Evolutionary conservation across 2,329 filamentous ascomycete genomes (phyloP), one percentile per base, ranked within the genome.

Genomic region (Aureobasidium sp.): DNA sequence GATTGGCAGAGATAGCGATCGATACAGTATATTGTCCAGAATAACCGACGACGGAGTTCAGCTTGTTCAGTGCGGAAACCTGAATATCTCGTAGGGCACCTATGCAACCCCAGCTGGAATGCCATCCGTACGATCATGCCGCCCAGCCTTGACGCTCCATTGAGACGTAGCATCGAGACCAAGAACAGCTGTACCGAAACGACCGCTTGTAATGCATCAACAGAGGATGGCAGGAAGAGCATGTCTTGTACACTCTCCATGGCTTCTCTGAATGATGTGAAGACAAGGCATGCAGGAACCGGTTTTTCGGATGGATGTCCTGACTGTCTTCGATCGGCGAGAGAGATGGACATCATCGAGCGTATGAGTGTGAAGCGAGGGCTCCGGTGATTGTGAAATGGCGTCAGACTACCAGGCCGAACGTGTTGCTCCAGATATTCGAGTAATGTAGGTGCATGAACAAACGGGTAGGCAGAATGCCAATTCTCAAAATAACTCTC

Each of bases 31-130:
- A 84, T 76, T 1, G 79, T 79, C 81, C 82, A 85, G 63, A 84
- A 84, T 0, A 85, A 70, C 0, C 82, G 75, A 14, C 79, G 77
- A 1, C 82, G 76, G 36, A 81, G 75, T 2, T 77, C 74, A 2
- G 73, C 74, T 45, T 84, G 80, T 11, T 75, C 69, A 1, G 68
- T 61, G 0, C 73, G 77, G 65, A 85, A 83, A 48, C 79, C 79
- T 0, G 77, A 71, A 61, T 78, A 84, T 0, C 82, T 75, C 6
- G 74, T 73, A 1, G 82, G 81, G 59, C 82, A 85, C 3, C 82
- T 77, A 69, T 85, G 82, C n/a, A 85, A 74, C 0, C 82, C 82
- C 2, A 84, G 70, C 50, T 85, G 82, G 48, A 81, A 82, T 0
- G 81, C 79, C 67, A 82, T 81, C 4, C 81, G 78, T 6, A 80